Conservation (phyloP, 805 yeast genomes). For the Osmozyma mogii region DNA sequence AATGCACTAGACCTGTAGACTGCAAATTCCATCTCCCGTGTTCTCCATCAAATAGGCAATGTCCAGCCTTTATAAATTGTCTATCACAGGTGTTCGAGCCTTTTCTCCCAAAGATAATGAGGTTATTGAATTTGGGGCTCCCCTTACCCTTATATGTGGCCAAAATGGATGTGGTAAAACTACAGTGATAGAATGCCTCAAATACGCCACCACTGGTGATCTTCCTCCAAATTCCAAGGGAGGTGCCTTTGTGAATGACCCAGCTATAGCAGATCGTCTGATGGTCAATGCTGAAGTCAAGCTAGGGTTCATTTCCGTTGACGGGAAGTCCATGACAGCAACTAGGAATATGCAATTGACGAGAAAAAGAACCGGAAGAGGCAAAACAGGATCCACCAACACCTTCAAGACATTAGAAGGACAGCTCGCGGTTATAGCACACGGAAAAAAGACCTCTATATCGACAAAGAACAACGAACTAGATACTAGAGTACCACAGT, state of each 20-base stretch:
- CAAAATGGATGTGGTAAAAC: constrained; percentile 96
- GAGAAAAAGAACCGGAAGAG: constrained; percentile 40
- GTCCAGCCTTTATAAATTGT: constrained; percentile 36
- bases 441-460: constrained; percentile 64
- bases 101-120: constrained; percentile 82
- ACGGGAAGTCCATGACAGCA: constrained; percentile 71
- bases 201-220: constrained; percentile 93
- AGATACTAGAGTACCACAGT: constrained; percentile 71
- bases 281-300: constrained; percentile 87
- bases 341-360: constrained; percentile 77
- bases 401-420: constrained; percentile 91
- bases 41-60: constrained; percentile 10
- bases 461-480: constrained; percentile 80
- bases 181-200: constrained; percentile 87
- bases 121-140: constrained; percentile 81
- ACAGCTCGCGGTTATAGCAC: constrained; percentile 59
- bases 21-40: too few species aligned
- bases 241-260: constrained; percentile 95
- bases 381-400: constrained; percentile 25
- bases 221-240: constrained; percentile 93
- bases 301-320: constrained; percentile 69
- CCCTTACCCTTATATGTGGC: constrained; percentile 90
- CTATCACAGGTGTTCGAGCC: constrained; percentile 81
- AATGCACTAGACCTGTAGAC: too few species aligned
- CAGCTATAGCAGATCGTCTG: constrained; percentile 65